A percentile compares a stretch with the other conserved stretches of the same genome.
Evolutionary conservation across 2,329 filamentous ascomycete genomes (phyloP).

Genomic region (Pseudomassariella vexata): DNA sequence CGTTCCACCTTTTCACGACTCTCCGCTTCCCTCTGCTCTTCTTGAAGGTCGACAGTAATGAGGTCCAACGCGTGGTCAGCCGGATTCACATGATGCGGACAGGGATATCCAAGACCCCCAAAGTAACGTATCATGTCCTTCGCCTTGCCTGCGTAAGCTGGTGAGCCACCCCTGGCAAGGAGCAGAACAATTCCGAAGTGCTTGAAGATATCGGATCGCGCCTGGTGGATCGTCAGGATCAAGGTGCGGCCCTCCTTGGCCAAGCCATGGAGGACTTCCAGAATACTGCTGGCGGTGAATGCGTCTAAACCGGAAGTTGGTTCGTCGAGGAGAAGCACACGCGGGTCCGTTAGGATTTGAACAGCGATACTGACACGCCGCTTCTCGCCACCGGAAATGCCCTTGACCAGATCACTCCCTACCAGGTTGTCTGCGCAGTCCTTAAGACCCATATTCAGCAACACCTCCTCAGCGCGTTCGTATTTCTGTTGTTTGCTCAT

Average conservation of each 20-base stretch:
- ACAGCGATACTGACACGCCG: conserved; percentile 72
- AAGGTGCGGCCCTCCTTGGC: conserved; percentile 69
- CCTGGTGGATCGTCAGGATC: conserved; percentile 74
- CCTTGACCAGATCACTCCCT: conserved; percentile 67
- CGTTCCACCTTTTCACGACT: conserved; percentile 56
- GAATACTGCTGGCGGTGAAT: conserved; percentile 71
- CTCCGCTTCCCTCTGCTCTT: conserved; percentile 54
- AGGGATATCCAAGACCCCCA: conserved; percentile 51
- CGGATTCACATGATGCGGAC: conserved; percentile 66
- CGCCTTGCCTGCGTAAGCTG: conserved; percentile 62
- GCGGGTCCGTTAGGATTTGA: conserved; percentile 70
- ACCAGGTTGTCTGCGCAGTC: conserved; percentile 73
- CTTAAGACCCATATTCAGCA: conserved; percentile 71
- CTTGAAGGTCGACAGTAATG: conserved; percentile 69
- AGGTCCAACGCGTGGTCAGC: conserved; percentile 74
- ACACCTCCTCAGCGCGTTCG: conserved; percentile 62
- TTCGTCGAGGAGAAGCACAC: conserved; percentile 68
- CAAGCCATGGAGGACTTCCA: conserved; percentile 65
- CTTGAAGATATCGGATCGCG: conserved; percentile 65
- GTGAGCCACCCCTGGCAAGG: conserved; percentile 62
- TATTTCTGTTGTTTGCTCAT: conserved; percentile 65
- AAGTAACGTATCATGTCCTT: conserved; percentile 63
- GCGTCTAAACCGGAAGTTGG: conserved; percentile 72
- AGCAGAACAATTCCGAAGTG: conserved; percentile 68
- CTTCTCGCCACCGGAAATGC: conserved; percentile 76